Base-by-base conservation (phyloP, 2,329 filamentous ascomycete genomes). In the Esteya vermicola region DNA sequence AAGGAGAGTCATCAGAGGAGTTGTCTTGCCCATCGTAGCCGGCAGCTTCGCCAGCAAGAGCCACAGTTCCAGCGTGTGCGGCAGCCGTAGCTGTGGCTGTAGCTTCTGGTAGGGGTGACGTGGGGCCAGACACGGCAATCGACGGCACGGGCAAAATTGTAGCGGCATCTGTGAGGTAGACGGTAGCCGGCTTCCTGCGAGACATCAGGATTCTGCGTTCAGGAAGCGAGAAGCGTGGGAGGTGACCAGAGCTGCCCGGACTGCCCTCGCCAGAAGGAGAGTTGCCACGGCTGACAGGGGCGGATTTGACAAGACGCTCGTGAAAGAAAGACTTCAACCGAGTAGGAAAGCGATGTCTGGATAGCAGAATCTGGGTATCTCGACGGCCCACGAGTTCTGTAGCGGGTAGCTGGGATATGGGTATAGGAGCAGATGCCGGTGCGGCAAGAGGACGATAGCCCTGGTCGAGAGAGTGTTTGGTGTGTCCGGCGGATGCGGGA, bases 301-400 rank as follows among this genome's bases (percentile, higher is more conserved):
- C 40, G 7, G 53, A 42, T 33, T 48, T 51, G 14, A 52, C 51
- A 31, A 61, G 55, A 34, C 53, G 61, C 9, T 60, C 56, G 50
- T 76, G 72, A 50, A 75, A 75, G 48, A 72, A 75, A 0, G 72
- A 76, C n/a, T 60, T 60, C 72, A 72, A 75, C 19, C 26, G 19
- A 1, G 36, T 10, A 7, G 36, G n/a, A 1, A 21, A 7, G 10
- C 13, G 14, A 14, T 26, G 25, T 13, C 27, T 37, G 28, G 28
- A n/a, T 16, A 31, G 28, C 10, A 16, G 28, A 4, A 16, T 16
- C 8, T 3, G 13, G 28, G n/a, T 9, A 16, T n/a, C 14, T 8
- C 18, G 14, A 14, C 5, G 35, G 16, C 7, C 45, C 8, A 32
- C 36, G 18, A 38, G 21, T n/a, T 38, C 36, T 9, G 28, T 20